A percentile compares a stretch with the other conserved stretches of the same genome.
Conservation (phyloP, 2,329 filamentous ascomycete species). For the Trichoderma koningii region DNA sequence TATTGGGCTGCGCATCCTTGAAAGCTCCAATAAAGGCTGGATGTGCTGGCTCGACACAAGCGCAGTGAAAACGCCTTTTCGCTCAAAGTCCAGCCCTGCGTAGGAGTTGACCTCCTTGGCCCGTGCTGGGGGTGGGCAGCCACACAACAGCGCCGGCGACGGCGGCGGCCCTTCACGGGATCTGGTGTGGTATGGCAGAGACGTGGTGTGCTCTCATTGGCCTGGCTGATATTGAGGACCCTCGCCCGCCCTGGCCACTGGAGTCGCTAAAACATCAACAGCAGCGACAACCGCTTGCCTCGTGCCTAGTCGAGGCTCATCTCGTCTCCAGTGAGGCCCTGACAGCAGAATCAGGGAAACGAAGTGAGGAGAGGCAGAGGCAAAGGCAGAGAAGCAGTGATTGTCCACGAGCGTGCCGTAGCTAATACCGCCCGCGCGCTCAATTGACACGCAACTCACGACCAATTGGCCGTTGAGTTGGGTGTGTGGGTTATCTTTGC, state of each 20-base stretch:
- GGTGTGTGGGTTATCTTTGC: not conserved
- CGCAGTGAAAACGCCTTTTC: conserved; percentile 10
- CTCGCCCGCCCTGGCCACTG: conserved; percentile 26
- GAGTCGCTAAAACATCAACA: conserved; percentile 25
- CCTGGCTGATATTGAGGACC: conserved; percentile 31
- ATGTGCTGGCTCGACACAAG: conserved; percentile 28
- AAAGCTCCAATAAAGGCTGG: conserved; percentile 24
- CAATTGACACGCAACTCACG: not conserved
- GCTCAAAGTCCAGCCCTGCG: conserved; percentile 15
- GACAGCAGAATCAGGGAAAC: conserved; percentile 21
- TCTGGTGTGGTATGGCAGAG: conserved; percentile 36
- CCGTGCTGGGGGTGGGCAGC: conserved; percentile 21
- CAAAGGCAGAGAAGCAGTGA: not conserved
- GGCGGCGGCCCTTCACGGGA: conserved; percentile 32
- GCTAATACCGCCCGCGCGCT: not conserved
- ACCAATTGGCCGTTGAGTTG: conserved; percentile 1
- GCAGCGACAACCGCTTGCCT: conserved; percentile 3
- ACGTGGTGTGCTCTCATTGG: conserved; percentile 44
- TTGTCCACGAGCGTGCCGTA: conserved; percentile 5
- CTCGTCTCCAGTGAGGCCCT: conserved; percentile 23
- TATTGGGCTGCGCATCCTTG: conserved; percentile 24
- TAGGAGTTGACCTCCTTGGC: conserved; percentile 27
- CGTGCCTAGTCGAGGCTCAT: conserved; percentile 12
- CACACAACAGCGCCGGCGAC: conserved; percentile 22
- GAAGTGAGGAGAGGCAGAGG: not conserved